A percentile compares a stretch with the other conserved stretches of the same genome.
Evolutionary conservation across 768 basidiomycete species (phyloP).

Genomic region (Psilocybe sp.): DNA sequence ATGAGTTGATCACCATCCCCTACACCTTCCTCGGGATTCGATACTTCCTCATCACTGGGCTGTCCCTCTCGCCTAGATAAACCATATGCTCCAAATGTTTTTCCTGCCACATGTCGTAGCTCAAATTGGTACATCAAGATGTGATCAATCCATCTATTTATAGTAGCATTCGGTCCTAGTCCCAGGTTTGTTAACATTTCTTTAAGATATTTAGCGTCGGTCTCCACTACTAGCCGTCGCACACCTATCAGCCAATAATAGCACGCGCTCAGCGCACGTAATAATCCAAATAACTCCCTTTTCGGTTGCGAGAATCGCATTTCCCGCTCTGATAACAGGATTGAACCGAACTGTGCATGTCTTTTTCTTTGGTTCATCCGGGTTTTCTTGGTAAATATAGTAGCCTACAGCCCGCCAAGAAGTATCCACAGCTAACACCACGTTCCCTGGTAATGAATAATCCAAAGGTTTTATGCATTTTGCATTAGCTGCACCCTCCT

Average conservation of each 20-base stretch:
- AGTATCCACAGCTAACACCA: conserved; percentile 37
- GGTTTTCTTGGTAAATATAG: conserved; percentile 31
- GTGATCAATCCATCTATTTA: conserved; percentile 34
- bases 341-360: conserved; percentile 32
- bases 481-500: conserved; percentile 6
- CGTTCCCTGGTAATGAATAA: conserved; percentile 12
- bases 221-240: conserved; percentile 28
- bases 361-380: conserved; percentile 12
- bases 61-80: conserved; percentile 20
- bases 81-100: conserved; percentile 26
- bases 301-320: conserved; percentile 36
- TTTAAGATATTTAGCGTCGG: conserved; percentile 29
- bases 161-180: conserved; percentile 27
- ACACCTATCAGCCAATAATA: conserved; percentile 18
- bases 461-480: conserved; percentile 21
- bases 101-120: conserved; percentile 25
- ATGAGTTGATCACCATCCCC: background rate
- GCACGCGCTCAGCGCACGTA: conserved; percentile 15
- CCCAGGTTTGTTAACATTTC: conserved; percentile 33
- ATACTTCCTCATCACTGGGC: conserved; percentile 10
- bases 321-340: conserved; percentile 34
- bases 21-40: background rate
- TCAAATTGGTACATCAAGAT: conserved; percentile 32
- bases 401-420: conserved; percentile 32
- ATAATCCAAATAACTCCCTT: conserved; percentile 35